Evolutionary conservation across 805 yeast species (phyloP).

Genomic region (Candida insectalens): DNA sequence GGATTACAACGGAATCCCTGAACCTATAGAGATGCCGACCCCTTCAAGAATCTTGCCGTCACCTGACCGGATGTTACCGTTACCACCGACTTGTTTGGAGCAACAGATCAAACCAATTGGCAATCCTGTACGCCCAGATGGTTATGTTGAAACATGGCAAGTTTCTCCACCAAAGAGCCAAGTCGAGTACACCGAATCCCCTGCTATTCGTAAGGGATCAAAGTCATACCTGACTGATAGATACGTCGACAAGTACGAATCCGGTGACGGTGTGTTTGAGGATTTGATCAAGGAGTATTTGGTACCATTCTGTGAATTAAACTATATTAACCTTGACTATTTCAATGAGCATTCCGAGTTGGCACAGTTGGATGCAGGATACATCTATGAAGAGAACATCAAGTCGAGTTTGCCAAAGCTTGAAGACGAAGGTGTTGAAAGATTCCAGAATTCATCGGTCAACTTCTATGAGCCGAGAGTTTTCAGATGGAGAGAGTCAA

Average conservation of each 20-base stretch:
- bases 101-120: no score
- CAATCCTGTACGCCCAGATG: no score
- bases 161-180: no score
- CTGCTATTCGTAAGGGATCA: no score
- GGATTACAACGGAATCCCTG: no score
- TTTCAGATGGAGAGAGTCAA: slow-evolving; percentile 4
- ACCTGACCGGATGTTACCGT: no score
- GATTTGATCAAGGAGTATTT: slow-evolving; percentile 7
- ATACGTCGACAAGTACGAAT: slow-evolving; percentile 4
- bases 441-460: not conserved
- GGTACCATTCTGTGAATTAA: slow-evolving; percentile 9
- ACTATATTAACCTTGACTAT: slow-evolving; percentile 6
- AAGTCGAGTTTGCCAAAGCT: not conserved
- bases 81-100: no score
- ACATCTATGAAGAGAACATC: not conserved
- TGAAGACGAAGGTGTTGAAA: slow-evolving; percentile 1
- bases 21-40: no score
- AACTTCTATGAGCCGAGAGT: slow-evolving; percentile 12
- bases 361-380: not conserved
- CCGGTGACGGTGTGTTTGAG: slow-evolving; percentile 7
- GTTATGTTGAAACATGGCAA: no score
- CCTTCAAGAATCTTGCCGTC: no score
- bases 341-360: slow-evolving; percentile 4
- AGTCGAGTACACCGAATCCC: no score
- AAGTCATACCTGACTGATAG: slow-evolving; percentile 7